Percentiles rank a stretch among this genome's conserved stretches.
These are phyloP conservation scores for Exophiala aquamarina DNA, from an alignment of 2,329 filamentous ascomycete species.

Conservation along the genomic window DNA sequence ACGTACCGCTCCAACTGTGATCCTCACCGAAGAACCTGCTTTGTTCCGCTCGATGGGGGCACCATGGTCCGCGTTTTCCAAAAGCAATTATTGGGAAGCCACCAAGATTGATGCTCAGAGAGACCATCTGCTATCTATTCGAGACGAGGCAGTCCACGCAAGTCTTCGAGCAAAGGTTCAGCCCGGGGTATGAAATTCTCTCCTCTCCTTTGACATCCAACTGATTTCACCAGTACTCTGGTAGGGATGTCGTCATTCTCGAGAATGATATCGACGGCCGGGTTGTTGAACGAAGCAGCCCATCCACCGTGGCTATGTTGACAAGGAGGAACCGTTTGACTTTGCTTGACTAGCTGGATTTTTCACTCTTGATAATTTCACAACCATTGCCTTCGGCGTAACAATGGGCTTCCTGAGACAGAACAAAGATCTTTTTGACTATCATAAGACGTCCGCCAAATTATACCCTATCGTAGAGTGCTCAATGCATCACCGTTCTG, in stretches of 20 bases:
- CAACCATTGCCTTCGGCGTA: slow-evolving; percentile 19
- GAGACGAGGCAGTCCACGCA: slow-evolving; percentile 14
- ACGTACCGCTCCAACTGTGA: slow-evolving; percentile 14
- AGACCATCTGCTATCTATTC: slow-evolving; percentile 12
- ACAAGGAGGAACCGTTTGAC: slow-evolving; percentile 13
- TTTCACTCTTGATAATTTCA: slow-evolving; percentile 22
- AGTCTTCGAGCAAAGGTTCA: slow-evolving; percentile 14
- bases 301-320: slow-evolving; percentile 11
- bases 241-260: slow-evolving; percentile 15
- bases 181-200: slow-evolving; percentile 8
- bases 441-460: slow-evolving; percentile 4
- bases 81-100: slow-evolving; percentile 9
- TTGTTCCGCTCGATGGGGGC: slow-evolving; percentile 7
- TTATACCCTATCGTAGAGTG: neutral
- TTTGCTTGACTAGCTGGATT: slow-evolving; percentile 11
- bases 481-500: neutral
- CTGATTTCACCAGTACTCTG: slow-evolving; percentile 11
- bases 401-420: slow-evolving; percentile 17
- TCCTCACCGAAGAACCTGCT: slow-evolving; percentile 16
- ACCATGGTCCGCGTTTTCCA: slow-evolving; percentile 11
- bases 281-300: slow-evolving; percentile 14
- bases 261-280: slow-evolving; percentile 15
- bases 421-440: slow-evolving; percentile 22
- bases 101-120: slow-evolving; percentile 9
- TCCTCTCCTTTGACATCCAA: neutral